These are phyloP conservation scores for Nectriaceae sp. DNA, from an alignment of 2,329 filamentous ascomycete genomes.

Conservation along the genomic window DNA sequence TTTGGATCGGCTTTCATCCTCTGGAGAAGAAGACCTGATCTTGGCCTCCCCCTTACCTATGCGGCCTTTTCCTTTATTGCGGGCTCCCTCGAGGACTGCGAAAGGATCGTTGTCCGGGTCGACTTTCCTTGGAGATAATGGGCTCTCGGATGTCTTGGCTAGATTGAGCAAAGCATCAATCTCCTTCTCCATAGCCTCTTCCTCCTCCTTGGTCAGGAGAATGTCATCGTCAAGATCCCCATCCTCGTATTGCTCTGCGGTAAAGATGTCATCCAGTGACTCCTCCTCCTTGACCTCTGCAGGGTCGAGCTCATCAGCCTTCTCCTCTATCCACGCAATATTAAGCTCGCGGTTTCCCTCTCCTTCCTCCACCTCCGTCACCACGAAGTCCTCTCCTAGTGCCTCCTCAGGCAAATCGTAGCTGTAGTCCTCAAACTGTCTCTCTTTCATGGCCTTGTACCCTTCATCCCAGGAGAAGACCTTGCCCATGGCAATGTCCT, in stretches of 20 bases:
- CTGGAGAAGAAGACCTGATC: neutral
- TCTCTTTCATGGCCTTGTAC: constrained; percentile 27
- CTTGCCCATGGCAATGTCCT: constrained; percentile 31
- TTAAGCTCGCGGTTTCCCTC: neutral
- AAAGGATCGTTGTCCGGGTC: too few species aligned
- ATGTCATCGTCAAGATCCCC: neutral
- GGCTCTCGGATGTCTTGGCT: neutral
- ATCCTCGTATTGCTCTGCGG: constrained; percentile 1
- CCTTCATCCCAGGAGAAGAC: constrained; percentile 40
- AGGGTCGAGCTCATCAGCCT: neutral
- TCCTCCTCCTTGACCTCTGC: neutral
- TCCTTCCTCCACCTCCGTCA: constrained; percentile 12
- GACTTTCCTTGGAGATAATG: too few species aligned
- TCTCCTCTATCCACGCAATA: neutral
- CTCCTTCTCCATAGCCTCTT: constrained; percentile 4
- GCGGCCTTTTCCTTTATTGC: neutral
- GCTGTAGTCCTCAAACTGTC: constrained; percentile 28
- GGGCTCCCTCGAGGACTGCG: too few species aligned
- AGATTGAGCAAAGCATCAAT: neutral
- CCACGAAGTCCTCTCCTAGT: constrained; percentile 25
- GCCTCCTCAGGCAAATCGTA: constrained; percentile 28
- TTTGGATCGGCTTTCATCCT: too few species aligned
- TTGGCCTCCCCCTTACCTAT: neutral
- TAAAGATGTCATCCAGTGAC: neutral
- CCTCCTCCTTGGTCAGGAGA: constrained; percentile 6